phyloP scores from a whole-genome alignment of 2,329 filamentous ascomycete genomes.

The Pseudopyricularia javanii region DNA sequence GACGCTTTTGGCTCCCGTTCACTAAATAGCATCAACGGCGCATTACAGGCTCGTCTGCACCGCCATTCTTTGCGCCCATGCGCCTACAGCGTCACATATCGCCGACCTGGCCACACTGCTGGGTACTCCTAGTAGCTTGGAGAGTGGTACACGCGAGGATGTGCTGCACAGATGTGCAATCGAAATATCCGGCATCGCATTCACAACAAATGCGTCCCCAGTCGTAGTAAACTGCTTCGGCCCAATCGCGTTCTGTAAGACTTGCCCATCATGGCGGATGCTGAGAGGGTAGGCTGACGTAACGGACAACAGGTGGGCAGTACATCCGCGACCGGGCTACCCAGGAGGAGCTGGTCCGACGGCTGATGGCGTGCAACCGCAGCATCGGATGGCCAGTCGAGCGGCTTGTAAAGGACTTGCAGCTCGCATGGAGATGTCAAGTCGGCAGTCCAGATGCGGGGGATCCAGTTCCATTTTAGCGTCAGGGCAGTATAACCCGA shows the following conservation, averaged over 20 bases:
- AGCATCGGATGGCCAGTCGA: neutral
- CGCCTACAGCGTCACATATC: neutral
- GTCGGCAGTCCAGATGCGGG: neutral
- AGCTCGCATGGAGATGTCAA: neutral
- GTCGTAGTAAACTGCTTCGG: neutral
- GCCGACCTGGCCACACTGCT: neutral
- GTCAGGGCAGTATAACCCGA: neutral
- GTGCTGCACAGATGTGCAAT: neutral
- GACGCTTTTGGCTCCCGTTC: neutral
- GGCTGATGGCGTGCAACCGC: neutral
- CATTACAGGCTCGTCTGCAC: neutral
- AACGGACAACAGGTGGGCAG: neutral
- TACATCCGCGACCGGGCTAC: neutral
- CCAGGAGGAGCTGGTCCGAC: neutral
- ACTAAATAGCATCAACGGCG: neutral
- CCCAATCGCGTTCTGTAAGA: neutral
- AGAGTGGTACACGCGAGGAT: neutral
- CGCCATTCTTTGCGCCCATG: neutral
- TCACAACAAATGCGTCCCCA: neutral
- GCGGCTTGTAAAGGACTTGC: neutral
- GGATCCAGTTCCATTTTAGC: neutral
- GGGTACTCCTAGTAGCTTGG: neutral
- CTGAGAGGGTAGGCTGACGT: neutral
- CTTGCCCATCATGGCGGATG: neutral
- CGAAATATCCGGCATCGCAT: neutral